phyloP scores from a whole-genome alignment of 2,329 filamentous ascomycete species.

The Epichloe uncinata region DNA sequence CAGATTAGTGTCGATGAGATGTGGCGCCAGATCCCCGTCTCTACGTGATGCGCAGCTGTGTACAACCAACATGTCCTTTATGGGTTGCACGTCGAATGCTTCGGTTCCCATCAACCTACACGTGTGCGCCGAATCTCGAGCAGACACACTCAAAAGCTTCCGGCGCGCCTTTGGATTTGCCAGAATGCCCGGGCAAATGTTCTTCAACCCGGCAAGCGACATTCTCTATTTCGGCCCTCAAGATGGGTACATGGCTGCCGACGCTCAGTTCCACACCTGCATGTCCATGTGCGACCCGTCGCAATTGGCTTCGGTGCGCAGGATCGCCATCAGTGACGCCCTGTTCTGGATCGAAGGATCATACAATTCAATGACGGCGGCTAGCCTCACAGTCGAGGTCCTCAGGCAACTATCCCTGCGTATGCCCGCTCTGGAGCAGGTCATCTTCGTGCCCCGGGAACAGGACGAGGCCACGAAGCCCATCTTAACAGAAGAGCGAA shows the following conservation, averaged over 20 bases:
- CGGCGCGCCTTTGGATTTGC: slow-evolving; percentile 28
- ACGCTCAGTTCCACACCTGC: slow-evolving; percentile 31
- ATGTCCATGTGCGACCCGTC: slow-evolving; percentile 27
- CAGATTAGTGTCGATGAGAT: slow-evolving; percentile 31
- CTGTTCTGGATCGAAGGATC: slow-evolving; percentile 25
- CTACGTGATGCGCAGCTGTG: slow-evolving; percentile 4
- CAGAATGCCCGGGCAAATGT: slow-evolving; percentile 26
- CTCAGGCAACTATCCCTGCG: slow-evolving; percentile 24
- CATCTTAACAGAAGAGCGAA: slow-evolving; percentile 18
- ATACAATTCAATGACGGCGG: slow-evolving; percentile 26
- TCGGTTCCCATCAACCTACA: slow-evolving; percentile 31
- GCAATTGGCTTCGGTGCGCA: slow-evolving; percentile 27
- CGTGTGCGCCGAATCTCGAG: slow-evolving; percentile 31
- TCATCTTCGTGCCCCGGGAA: slow-evolving; percentile 30
- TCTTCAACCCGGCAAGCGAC: slow-evolving; percentile 28
- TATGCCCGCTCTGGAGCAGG: slow-evolving; percentile 26
- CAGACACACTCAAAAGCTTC: slow-evolving; percentile 29
- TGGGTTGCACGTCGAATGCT: slow-evolving; percentile 28
- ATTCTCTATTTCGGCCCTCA: slow-evolving; percentile 35
- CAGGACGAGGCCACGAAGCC: slow-evolving; percentile 19
- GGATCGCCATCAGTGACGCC: slow-evolving; percentile 32
- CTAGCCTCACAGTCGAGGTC: slow-evolving; percentile 26
- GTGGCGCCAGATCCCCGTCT: slow-evolving; percentile 20
- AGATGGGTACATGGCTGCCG: slow-evolving; percentile 30
- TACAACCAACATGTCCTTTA: slow-evolving; percentile 10